phyloP scores from a whole-genome alignment of 352 stramenopile genomes.

The Phytophthora pinifolia region DNA sequence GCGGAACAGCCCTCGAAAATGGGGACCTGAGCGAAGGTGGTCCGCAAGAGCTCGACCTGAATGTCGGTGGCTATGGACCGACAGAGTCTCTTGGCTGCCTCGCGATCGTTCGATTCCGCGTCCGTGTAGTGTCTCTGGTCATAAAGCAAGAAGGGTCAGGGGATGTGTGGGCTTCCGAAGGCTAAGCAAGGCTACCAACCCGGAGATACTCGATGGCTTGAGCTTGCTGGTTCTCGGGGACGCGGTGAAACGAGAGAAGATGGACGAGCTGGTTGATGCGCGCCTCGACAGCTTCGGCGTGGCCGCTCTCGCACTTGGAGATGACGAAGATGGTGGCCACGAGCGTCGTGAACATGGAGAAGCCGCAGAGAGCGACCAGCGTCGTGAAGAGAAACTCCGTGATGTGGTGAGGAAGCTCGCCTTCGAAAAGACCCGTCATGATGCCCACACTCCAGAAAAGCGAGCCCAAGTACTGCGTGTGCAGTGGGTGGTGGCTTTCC shows the following conservation, averaged over 20 bases:
- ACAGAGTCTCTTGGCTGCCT: constrained; percentile 68
- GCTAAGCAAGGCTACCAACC: constrained; percentile 22
- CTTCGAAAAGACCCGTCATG: constrained; percentile 70
- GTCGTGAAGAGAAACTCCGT: constrained; percentile 68
- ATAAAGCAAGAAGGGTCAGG: constrained; percentile 2
- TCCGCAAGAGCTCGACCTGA: constrained; percentile 65
- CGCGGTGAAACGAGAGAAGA: constrained; percentile 63
- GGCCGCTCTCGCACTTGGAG: constrained; percentile 75
- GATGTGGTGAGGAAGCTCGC: constrained; percentile 49
- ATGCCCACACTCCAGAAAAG: constrained; percentile 73
- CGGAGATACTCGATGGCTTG: constrained; percentile 71
- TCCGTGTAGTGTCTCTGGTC: constrained; percentile 67
- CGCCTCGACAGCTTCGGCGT: constrained; percentile 55
- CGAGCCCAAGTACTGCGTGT: constrained; percentile 45
- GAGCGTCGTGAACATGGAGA: constrained; percentile 69
- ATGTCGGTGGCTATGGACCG: constrained; percentile 77
- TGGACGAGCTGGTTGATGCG: constrained; percentile 77
- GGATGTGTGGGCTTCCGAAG: background rate
- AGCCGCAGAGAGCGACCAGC: constrained; percentile 61
- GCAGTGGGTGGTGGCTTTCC: constrained; percentile 26
- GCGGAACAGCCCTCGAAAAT: constrained; percentile 61
- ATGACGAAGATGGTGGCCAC: constrained; percentile 81
- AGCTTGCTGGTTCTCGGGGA: constrained; percentile 52
- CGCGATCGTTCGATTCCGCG: constrained; percentile 68
- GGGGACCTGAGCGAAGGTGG: constrained; percentile 48